Percentiles rank a stretch among this genome's conserved stretches.
These are phyloP conservation scores for Aspergillus novoparasiticus DNA, from an alignment of 2,329 filamentous ascomycete species.

Conservation along the genomic window DNA sequence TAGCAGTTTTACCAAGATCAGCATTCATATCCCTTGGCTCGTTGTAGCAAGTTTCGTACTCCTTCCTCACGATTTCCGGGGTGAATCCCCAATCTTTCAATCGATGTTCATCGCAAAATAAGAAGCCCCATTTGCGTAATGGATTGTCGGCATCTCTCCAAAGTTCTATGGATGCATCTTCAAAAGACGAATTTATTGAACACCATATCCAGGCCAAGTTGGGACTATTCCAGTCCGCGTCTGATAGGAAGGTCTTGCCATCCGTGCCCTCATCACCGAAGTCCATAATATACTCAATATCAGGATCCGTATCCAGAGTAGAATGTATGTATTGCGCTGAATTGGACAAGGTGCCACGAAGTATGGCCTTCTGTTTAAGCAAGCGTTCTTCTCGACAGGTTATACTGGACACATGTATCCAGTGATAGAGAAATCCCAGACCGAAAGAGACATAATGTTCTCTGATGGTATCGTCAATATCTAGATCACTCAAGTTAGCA, in stretches of 20 bases:
- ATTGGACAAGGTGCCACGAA: not conserved
- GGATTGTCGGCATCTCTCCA: not conserved
- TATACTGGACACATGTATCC: not conserved
- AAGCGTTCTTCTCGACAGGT: not conserved
- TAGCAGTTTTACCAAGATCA: not conserved
- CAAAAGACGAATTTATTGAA: not conserved
- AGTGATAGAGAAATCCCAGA: not conserved
- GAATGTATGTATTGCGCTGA: not conserved
- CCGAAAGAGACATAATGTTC: not conserved
- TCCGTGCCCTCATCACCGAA: not conserved
- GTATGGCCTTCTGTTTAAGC: not conserved
- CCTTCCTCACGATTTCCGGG: too few species aligned
- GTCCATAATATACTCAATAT: fast-evolving
- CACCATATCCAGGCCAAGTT: not conserved
- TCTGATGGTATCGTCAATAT: not conserved
- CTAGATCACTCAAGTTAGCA: not conserved
- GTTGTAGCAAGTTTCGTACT: not conserved
- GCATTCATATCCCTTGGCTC: not conserved
- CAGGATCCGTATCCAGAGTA: not conserved
- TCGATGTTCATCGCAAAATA: not conserved
- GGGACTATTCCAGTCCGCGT: not conserved
- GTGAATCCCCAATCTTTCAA: not conserved
- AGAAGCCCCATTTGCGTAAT: not conserved
- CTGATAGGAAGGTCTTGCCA: not conserved
- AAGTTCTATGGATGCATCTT: not conserved